Percentiles rank a stretch among this genome's conserved stretches.
Conservation (phyloP, 176 grass and related monocot genomes). For the Hordeum marinum region DNA sequence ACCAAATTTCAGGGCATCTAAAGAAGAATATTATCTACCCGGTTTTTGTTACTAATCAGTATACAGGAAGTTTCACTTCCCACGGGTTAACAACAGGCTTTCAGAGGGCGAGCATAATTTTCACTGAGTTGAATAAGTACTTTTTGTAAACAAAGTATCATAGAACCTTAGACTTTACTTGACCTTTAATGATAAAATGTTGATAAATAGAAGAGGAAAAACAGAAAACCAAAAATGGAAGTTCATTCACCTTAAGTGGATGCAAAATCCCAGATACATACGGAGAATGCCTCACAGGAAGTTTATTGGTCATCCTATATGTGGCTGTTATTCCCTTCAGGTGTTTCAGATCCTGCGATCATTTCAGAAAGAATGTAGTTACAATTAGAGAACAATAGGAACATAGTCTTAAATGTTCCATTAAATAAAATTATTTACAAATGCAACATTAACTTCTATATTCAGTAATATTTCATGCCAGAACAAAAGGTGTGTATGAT, state of each 20-base stretch:
- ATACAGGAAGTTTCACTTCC: background rate
- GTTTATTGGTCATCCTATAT: constrained; percentile 97
- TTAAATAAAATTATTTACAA: background rate
- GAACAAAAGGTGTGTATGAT: background rate
- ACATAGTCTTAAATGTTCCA: background rate
- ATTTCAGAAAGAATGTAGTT: background rate
- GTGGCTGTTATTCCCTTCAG: constrained; percentile 92
- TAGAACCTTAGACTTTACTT: background rate
- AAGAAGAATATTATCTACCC: background rate
- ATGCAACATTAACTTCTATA: background rate
- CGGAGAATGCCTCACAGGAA: constrained; percentile 92
- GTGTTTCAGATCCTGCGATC: constrained; percentile 81
- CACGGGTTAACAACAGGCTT: background rate
- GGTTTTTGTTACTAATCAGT: background rate
- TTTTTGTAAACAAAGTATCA: background rate
- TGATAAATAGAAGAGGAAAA: constrained; percentile 4
- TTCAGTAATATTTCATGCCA: background rate
- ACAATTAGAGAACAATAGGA: background rate
- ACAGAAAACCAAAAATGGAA: constrained; percentile 27
- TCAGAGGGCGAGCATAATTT: background rate
- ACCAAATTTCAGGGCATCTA: background rate
- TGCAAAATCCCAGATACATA: constrained; percentile 87
- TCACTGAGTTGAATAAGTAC: background rate
- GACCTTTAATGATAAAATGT: background rate
- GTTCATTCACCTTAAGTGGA: constrained; percentile 78